Conservation (phyloP, 352 stramenopile genomes). For the Pythium biforme region DNA sequence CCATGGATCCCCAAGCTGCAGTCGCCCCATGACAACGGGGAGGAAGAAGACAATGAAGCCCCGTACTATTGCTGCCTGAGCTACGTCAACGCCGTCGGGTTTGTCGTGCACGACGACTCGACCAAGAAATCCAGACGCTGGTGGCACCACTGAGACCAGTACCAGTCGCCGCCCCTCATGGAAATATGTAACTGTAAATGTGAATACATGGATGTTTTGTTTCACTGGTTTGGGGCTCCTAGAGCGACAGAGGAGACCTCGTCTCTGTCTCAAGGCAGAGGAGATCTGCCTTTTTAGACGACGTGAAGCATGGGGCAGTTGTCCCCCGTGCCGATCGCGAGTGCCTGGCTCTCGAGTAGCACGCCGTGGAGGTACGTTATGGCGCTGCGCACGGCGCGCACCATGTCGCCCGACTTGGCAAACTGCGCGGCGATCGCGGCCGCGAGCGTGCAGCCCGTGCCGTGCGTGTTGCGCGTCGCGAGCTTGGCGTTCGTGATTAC, state of each 20-base stretch:
- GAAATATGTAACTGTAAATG: neutral
- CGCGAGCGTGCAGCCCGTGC: conserved; percentile 94
- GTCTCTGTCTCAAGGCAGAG: too few relatives aligned
- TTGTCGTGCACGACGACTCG: conserved; percentile 16
- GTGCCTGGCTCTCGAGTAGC: conserved; percentile 34
- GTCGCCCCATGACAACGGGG: neutral
- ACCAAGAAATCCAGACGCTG: conserved; percentile 14
- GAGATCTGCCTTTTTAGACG: too few relatives aligned
- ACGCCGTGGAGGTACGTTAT: conserved; percentile 49
- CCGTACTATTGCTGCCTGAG: conserved; percentile 78
- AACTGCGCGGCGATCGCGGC: conserved; percentile 89
- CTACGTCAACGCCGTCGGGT: conserved; percentile 45
- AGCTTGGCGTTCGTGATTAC: conserved; percentile 40
- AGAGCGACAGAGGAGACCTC: too few relatives aligned
- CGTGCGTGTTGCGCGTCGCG: conserved; percentile 51
- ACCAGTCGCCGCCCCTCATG: neutral
- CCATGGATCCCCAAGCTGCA: conserved; percentile 18
- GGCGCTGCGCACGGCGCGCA: conserved; percentile 30
- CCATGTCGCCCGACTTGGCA: conserved; percentile 52
- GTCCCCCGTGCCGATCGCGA: conserved; percentile 36
- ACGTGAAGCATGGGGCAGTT: conserved; percentile 50
- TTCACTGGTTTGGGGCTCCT: too few relatives aligned
- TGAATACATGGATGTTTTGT: neutral
- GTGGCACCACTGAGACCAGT: conserved; percentile 15
- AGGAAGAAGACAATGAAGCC: neutral